phyloP scores from a whole-genome alignment of 352 stramenopile genomes.

The Lagenidium sp. region DNA sequence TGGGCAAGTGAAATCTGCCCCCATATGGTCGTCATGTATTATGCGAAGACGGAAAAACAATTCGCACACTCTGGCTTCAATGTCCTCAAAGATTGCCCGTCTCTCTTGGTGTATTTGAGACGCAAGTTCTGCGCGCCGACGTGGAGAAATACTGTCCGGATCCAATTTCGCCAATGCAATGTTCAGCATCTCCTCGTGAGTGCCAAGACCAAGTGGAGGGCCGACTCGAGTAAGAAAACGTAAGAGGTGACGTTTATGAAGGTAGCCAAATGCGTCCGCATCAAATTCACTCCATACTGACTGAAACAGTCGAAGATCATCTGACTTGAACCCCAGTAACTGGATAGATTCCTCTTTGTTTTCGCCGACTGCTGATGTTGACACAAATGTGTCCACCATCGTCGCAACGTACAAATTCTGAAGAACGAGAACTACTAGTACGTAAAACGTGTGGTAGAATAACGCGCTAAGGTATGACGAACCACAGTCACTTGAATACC shows the following conservation, averaged over 20 bases:
- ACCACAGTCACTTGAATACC: slow-evolving; percentile 54
- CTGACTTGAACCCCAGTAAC: slow-evolving; percentile 49
- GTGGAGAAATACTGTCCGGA: slow-evolving; percentile 21
- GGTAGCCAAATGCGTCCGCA: slow-evolving; percentile 52
- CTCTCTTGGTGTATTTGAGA: slow-evolving; percentile 30
- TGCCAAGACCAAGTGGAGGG: slow-evolving; percentile 43
- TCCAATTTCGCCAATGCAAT: slow-evolving; percentile 9
- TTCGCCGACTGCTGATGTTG: slow-evolving; percentile 48
- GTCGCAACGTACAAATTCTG: slow-evolving; percentile 79
- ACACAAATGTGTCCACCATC: slow-evolving; percentile 78
- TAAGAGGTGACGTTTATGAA: slow-evolving; percentile 63
- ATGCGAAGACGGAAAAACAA: slow-evolving; percentile 53
- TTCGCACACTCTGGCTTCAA: slow-evolving; percentile 58
- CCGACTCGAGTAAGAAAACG: slow-evolving; percentile 40
- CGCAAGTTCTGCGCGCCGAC: slow-evolving; percentile 25
- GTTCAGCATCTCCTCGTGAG: slow-evolving; percentile 13
- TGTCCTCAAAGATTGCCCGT: slow-evolving; percentile 53
- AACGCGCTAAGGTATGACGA: slow-evolving; percentile 46
- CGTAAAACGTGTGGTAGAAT: slow-evolving; percentile 77
- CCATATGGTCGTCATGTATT: slow-evolving; percentile 44
- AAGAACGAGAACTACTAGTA: slow-evolving; percentile 68
- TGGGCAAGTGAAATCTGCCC: slow-evolving; percentile 28
- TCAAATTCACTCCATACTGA: slow-evolving; percentile 71
- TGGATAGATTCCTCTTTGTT: slow-evolving; percentile 44
- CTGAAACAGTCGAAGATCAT: slow-evolving; percentile 58